A percentile compares a stretch with the other conserved stretches of the same genome.
Evolutionary conservation across 2,329 filamentous ascomycete genomes (phyloP).

Genomic region (Alternaria dauci): DNA sequence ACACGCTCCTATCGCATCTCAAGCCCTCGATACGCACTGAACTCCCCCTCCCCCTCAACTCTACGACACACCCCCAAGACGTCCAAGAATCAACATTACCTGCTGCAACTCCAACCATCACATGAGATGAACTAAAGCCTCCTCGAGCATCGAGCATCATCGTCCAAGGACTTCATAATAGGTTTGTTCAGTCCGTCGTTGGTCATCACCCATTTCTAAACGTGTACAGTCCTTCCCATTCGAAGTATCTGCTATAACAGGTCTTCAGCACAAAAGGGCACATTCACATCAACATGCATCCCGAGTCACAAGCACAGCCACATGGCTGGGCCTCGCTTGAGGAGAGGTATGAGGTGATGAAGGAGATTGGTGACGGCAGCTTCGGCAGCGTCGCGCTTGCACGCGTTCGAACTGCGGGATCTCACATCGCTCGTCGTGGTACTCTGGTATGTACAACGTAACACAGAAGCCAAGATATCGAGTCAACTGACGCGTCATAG

Average conservation of each 20-base stretch:
- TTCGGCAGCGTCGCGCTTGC: conserved; percentile 96
- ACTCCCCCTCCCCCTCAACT: conserved; percentile 37
- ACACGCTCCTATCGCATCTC: conserved; percentile 45
- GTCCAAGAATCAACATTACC: conserved; percentile 17
- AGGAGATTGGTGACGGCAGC: conserved; percentile 98
- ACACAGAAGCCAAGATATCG: conserved; percentile 13
- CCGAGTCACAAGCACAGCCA: conserved; percentile 76
- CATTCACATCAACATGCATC: conserved; percentile 67
- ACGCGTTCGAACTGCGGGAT: conserved; percentile 87
- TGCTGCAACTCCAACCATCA: conserved; percentile 16
- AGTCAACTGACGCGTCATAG: conserved; percentile 59
- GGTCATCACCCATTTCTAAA: conserved; percentile 20
- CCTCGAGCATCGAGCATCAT: conserved; percentile 16
- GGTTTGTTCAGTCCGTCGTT: conserved; percentile 24
- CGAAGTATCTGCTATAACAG: conserved; percentile 15
- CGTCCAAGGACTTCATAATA: conserved; percentile 27
- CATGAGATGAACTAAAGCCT: conserved; percentile 48
- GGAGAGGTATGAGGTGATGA: conserved; percentile 95
- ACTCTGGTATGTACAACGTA: conserved; percentile 76
- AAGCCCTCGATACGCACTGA: conserved; percentile 49
- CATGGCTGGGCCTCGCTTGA: conserved; percentile 77
- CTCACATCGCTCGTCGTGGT: conserved; percentile 85
- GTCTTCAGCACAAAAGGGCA: conserved; percentile 21
- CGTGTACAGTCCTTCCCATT: conserved; percentile 23
- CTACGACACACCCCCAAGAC: conserved; percentile 30